Evolutionary conservation across 31 red algal species (phyloP).

Genomic region (Endocladia muricata): DNA sequence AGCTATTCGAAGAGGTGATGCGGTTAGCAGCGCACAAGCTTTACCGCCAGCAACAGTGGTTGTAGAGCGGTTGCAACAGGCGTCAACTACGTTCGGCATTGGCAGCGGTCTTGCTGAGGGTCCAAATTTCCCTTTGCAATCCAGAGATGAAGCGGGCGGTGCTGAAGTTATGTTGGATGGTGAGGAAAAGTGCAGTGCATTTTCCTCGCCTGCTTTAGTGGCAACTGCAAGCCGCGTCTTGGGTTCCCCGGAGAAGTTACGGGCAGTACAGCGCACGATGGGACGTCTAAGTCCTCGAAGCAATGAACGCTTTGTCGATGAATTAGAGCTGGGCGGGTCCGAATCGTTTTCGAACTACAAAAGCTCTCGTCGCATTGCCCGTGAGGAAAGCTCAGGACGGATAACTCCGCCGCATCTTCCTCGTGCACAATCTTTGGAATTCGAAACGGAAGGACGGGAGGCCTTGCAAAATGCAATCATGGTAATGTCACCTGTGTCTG

Average conservation of each 20-base stretch:
- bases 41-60: not conserved
- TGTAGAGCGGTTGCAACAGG: not conserved
- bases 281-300: conserved; percentile 13
- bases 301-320: conserved; percentile 30
- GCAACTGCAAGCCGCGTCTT: conserved; percentile 1
- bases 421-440: conserved; percentile 2
- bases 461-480: not conserved
- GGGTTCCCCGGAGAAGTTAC: conserved; percentile 5
- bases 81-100: not conserved
- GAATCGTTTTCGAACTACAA: not conserved
- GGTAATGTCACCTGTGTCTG: conserved; percentile 11
- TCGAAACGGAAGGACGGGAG: not conserved
- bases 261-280: not conserved
- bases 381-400: not conserved
- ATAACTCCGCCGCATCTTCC: conserved; percentile 19
- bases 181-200: not conserved
- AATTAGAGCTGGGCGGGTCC: conserved; percentile 18
- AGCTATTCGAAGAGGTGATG: no score
- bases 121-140: not conserved
- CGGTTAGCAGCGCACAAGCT: not conserved
- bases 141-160: not conserved
- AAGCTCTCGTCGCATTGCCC: no score
- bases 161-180: not conserved
- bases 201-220: conserved; percentile 5
- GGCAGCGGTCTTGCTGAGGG: not conserved